phyloP scores from a whole-genome alignment of 1,139 yeast genomes.

The Saccharomyces hybrid region DNA sequence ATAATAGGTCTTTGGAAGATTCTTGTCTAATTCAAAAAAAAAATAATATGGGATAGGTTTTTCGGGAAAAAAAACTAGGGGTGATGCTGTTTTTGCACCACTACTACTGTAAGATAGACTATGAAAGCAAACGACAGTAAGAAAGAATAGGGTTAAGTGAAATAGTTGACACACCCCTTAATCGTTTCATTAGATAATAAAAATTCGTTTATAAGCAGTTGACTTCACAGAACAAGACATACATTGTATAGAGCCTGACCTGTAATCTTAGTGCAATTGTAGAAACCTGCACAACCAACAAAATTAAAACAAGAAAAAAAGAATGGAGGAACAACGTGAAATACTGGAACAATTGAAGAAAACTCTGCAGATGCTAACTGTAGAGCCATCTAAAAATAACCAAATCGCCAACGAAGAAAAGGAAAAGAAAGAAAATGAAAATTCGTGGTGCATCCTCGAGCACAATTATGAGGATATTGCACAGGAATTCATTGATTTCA shows the following conservation, averaged over 20 bases:
- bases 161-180: background rate
- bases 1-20: background rate
- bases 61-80: background rate
- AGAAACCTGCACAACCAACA: background rate
- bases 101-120: background rate
- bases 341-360: constrained; percentile 25
- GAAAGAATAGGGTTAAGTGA: background rate
- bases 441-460: constrained; percentile 4
- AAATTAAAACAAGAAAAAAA: constrained; percentile 4
- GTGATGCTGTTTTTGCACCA: background rate
- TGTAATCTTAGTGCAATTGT: background rate
- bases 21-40: background rate
- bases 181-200: background rate
- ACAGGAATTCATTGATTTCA: constrained; percentile 49
- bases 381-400: constrained; percentile 1
- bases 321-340: constrained; percentile 18
- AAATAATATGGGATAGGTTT: background rate
- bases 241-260: background rate
- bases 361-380: constrained; percentile 21
- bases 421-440: background rate
- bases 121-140: background rate
- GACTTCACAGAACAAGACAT: background rate
- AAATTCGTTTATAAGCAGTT: background rate
- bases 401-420: background rate
- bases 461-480: constrained; percentile 38